Evolutionary conservation across 1,284 basidiomycete species (phyloP), one percentile per base, ranked within the genome.

Genomic region (Hypsizygus ulmarius): DNA sequence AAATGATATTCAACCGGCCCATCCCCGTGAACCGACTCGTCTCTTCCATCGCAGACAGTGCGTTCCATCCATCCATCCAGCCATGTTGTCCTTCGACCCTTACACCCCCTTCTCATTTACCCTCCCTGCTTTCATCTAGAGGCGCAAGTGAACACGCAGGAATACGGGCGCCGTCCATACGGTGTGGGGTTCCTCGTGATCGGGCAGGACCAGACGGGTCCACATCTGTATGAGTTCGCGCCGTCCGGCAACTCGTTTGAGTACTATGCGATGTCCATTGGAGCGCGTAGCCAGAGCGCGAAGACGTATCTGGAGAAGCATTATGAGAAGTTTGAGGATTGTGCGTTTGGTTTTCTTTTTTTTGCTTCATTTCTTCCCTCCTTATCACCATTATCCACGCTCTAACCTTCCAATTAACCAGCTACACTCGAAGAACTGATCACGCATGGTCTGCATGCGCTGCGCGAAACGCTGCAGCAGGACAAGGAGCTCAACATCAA

Each of bases 101-200:
- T 43, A n/a, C 36, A 29, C 16, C 39, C 15, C 19, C 35, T 16
- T 44, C 47, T 42, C 21, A 53, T 37, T 45, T 21, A 50, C 50
- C 30, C 56, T 15, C 28, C 53, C 6, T 4, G 30, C 16, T 15
- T 5, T 5, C 18, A 18, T 21, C 15, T 66, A 95, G 93, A 95
- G 82, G 97, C 97, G 0, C 97, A 99, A 72, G 89, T 94, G 45
- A 99, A 99, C 72, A 99, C 97, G 0, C 97, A 99, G 73, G 91
- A 97, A 69, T 99, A 99, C 66, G 97, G 97, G 51, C 84, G 93
- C 59, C 81, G 97, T 51, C 97, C 97, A 4, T 99, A 99, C 62
- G 97, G 97, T 66, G 97, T 99, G 6, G 97, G 97, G 18, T 97
- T 99, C 78, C 85, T 99, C 47, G 94, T 99, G 56, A 90, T 97